Evolutionary conservation across 495 filamentous ascomycete species (phyloP).

Genomic region (Glonium stellatum): DNA sequence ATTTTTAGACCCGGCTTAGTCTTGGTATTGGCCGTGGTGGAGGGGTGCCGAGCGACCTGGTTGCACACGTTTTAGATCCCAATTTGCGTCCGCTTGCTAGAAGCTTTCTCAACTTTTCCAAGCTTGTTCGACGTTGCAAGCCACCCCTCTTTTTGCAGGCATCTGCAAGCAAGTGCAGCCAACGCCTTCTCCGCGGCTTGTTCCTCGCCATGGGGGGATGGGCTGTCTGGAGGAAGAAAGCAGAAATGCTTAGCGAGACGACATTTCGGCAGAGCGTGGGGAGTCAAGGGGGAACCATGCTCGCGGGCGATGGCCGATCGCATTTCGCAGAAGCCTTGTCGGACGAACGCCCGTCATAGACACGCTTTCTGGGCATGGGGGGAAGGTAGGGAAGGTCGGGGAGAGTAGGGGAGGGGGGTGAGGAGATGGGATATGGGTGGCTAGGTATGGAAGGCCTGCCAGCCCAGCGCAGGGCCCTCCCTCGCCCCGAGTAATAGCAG

Average conservation of each 20-base stretch:
- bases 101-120: neutral
- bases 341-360: neutral
- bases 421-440: no score
- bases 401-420: neutral
- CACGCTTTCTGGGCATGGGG: neutral
- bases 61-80: no score
- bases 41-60: no score
- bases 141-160: neutral
- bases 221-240: neutral
- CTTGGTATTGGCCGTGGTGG: no score
- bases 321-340: neutral
- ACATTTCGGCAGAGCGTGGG: neutral
- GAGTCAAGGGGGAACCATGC: neutral
- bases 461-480: no score
- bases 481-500: no score
- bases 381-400: neutral
- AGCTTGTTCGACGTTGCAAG: neutral
- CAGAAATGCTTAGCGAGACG: neutral
- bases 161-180: neutral
- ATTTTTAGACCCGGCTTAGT: no score
- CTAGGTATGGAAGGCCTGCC: no score
- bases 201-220: neutral
- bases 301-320: neutral
- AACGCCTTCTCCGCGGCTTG: neutral
- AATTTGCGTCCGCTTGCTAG: neutral